phyloP scores from a whole-genome alignment of 2,329 filamentous ascomycete species.

The Hypomyces rosellus region DNA sequence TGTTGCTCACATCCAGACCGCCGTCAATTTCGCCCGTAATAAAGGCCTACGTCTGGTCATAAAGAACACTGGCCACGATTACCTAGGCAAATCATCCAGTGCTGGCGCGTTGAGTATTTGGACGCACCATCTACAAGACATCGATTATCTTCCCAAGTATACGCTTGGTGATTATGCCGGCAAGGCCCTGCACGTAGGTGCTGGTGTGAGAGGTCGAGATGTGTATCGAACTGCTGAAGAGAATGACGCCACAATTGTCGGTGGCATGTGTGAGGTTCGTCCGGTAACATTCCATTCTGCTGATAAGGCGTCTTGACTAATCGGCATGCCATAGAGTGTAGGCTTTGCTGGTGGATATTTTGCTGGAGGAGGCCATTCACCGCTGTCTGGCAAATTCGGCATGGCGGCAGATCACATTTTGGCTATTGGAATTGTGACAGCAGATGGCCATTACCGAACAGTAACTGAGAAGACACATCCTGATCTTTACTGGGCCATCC shows the following conservation, averaged over 20 bases:
- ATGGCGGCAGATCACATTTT: conserved; percentile 45
- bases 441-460: conserved; percentile 38
- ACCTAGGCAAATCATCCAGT: conserved; percentile 50
- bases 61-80: conserved; percentile 30
- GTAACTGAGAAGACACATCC: conserved; percentile 24
- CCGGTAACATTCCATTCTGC: neutral
- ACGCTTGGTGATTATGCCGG: no score
- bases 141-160: conserved; percentile 15
- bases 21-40: conserved; percentile 40
- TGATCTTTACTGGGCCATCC: conserved; percentile 45
- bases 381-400: conserved; percentile 26
- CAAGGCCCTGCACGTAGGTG: neutral
- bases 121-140: conserved; percentile 46
- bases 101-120: conserved; percentile 51
- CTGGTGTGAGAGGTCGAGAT: conserved; percentile 19
- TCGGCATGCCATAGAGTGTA: conserved; percentile 35
- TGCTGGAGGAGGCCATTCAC: conserved; percentile 31
- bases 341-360: conserved; percentile 55
- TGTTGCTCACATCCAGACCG: conserved; percentile 39
- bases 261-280: conserved; percentile 41
- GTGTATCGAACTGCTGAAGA: conserved; percentile 45
- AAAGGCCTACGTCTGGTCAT: conserved; percentile 40
- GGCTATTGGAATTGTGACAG: conserved; percentile 40
- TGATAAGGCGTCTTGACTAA: neutral
- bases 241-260: conserved; percentile 50